Conservation (phyloP, 441 rosid genomes). For the Syzygium malaccense region DNA sequence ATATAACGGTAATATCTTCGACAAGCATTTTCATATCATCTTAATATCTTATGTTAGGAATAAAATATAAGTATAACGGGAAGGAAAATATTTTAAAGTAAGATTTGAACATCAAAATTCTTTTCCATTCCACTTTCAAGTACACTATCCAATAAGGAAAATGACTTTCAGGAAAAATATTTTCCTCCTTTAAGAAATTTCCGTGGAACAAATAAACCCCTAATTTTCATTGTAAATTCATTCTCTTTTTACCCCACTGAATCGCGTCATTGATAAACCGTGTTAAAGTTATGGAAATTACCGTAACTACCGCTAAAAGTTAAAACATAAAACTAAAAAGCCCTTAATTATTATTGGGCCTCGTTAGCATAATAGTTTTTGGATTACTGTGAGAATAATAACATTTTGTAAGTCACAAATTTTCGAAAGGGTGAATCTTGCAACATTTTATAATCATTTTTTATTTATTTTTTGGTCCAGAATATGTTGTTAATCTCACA, state of each 20-base stretch:
- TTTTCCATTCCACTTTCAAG: neutral
- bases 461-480: too few relatives aligned
- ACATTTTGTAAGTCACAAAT: too few relatives aligned
- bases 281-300: neutral
- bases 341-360: neutral
- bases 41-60: neutral
- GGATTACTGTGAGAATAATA: too few relatives aligned
- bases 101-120: neutral
- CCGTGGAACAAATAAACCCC: neutral
- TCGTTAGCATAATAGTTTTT: too few relatives aligned
- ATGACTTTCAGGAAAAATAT: neutral
- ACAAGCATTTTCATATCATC: neutral
- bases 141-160: neutral
- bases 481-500: too few relatives aligned
- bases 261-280: neutral
- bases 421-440: too few relatives aligned
- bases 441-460: too few relatives aligned
- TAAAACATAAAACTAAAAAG: neutral
- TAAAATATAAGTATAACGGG: neutral
- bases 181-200: neutral
- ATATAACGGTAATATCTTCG: neutral
- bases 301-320: neutral
- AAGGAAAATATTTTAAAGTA: neutral
- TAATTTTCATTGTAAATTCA: neutral
- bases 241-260: neutral